Evolutionary conservation across 2,329 filamentous ascomycete species (phyloP), one percentile per base, ranked within the genome.

Genomic region (Aspergillus fructus): DNA sequence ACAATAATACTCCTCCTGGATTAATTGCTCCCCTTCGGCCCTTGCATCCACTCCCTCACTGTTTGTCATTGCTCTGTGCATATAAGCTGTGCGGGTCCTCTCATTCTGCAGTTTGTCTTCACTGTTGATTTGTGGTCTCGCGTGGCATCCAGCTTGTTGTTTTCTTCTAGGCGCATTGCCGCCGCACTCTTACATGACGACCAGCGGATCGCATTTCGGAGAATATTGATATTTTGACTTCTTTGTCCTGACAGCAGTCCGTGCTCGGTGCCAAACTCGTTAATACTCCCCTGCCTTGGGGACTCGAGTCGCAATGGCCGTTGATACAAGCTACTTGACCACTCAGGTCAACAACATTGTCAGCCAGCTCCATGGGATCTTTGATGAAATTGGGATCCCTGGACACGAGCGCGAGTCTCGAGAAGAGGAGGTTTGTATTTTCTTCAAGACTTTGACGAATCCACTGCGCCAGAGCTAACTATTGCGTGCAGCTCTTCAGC

Each of bases 361-460:
- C 73, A 86, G 86, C 75, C 92, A 97, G 77, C 84, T 99, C 60
- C 93, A 97, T 77, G 90, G 89, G 64, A 85, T 97, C 57, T 99
- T 97, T 71, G 94, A 99, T 74, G 93, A 99, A 73, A 99, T 99
- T 70, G 94, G 94, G 58, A 90, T 99, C n/a, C 86, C 93, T 27
- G 86, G 81, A 69, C 92, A 96, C 86, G 94, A 97, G 75, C 89
- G 94, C 70, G 92, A 97, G 72, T 83, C 85, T 49, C 85, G 94
- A 68, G 93, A 97, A 73, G 85, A 90, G 72, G 91, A 97, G 86
- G 93, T 96, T 79, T 70, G 83, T 68, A 59, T 13, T 59, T 53
- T 27, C 21, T 41, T 23, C 55, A 37, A 42, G 37, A 34, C 54
- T 40, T 24, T 42, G 39, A 42, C 53, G 19, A 51, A 34, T 43